These are phyloP conservation scores for Suillus cothurnatus DNA, from an alignment of 768 basidiomycete genomes.

Conservation along the genomic window DNA sequence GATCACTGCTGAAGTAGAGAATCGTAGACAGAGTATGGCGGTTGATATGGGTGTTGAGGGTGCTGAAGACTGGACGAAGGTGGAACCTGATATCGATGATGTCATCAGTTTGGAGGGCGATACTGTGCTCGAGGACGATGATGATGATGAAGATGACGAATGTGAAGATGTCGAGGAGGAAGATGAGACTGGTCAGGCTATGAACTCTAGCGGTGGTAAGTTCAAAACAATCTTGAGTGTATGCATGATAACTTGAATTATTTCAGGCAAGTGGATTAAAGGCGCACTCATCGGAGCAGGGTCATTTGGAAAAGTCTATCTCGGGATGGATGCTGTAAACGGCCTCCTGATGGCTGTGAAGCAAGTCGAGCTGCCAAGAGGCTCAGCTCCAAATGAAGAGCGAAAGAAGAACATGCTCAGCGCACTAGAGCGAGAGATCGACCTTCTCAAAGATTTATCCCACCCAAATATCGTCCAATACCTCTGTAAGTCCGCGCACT, in stretches of 20 bases:
- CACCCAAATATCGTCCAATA: slow-evolving; percentile 99
- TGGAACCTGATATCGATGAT: slow-evolving; percentile 55
- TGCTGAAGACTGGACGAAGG: slow-evolving; percentile 74
- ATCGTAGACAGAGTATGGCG: slow-evolving; percentile 54
- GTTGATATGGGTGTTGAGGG: slow-evolving; percentile 47
- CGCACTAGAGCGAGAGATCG: slow-evolving; percentile 92
- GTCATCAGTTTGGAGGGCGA: slow-evolving; percentile 48
- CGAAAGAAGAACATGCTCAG: slow-evolving; percentile 92
- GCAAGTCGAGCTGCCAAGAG: slow-evolving; percentile 90
- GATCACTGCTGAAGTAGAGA: slow-evolving; percentile 93
- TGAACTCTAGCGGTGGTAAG: slow-evolving; percentile 57
- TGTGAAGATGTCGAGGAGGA: slow-evolving; percentile 47
- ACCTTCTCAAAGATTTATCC: slow-evolving; percentile 87
- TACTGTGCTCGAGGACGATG: slow-evolving; percentile 50
- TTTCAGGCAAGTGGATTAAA: slow-evolving; percentile 91
- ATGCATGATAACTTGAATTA: slow-evolving; percentile 10
- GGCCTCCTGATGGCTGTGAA: slow-evolving; percentile 97
- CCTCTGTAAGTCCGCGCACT: slow-evolving; percentile 66
- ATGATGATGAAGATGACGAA: slow-evolving; percentile 44
- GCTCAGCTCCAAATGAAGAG: slow-evolving; percentile 84
- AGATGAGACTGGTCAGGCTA: slow-evolving; percentile 53
- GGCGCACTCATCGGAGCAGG: slow-evolving; percentile 94
- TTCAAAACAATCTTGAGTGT: slow-evolving; percentile 5
- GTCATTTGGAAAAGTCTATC: slow-evolving; percentile 93
- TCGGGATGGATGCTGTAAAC: slow-evolving; percentile 91